Evolutionary conservation across 164 flowering plant species (phyloP), one percentile per base, ranked within the genome.

Genomic region (Vitis cinerea): DNA sequence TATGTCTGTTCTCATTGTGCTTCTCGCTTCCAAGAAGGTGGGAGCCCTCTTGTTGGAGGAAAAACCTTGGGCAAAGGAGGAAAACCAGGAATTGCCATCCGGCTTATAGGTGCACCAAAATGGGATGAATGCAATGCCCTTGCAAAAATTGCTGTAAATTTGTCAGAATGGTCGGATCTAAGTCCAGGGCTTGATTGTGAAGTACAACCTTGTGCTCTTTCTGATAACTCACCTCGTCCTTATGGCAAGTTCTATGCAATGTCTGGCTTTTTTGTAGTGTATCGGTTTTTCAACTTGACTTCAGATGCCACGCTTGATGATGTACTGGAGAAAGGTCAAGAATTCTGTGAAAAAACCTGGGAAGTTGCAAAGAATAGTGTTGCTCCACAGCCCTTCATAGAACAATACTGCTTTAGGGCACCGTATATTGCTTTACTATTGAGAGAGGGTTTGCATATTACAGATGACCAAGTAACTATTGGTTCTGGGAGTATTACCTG

Each of bases 401-500:
- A 95, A 76, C 99, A 95, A 61, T 95, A 95, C 77, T 95, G 99
- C 80, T 95, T 93, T 64, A 89, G 99, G 79, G 97, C 99, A 49
- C 99, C 98, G 2, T 95, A 95, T 68, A 75, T 95, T 65, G 93
- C 84, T 16, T 84, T 82, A 13, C 72, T 95, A 50, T 68, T 95
- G 84, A 85, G 99, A 78, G 97, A 93, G 63, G 99, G 99, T 59
- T 80, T 95, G 80, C 94, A 91, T 66, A 93, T 95, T 30, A 78
- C 84, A 9, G 98, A 91, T 77, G 74, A 77, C 17, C 82, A 88
- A 59, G 84, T 95, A 16, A 74, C 65, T 67, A 74, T 95, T 78
- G 98, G 98, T 31, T 91, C 99, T 69, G 99, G 99, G 72, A 89
- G 99, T 75, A 91, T 87, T 69, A 93, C 99, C 51, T 95, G 99